Conservation (phyloP, 140 eudicot species). For the Stevia rebaudiana region DNA sequence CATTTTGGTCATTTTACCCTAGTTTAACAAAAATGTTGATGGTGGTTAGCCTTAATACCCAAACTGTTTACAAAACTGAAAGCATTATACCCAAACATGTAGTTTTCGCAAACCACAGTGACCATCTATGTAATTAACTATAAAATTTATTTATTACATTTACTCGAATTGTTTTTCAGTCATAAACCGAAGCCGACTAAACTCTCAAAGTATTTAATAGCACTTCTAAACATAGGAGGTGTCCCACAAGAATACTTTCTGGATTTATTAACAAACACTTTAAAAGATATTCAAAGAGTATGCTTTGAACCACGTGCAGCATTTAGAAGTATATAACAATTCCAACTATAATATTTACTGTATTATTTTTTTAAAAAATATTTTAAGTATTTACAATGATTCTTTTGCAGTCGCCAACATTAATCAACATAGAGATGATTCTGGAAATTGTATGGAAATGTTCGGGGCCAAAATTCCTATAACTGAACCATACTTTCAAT, state of each 20-base stretch:
- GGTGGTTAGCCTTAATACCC: too few relatives aligned
- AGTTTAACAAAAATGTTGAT: too few relatives aligned
- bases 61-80: too few relatives aligned
- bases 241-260: slow-evolving; percentile 52
- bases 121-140: too few relatives aligned
- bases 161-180: slow-evolving; percentile 33
- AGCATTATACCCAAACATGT: too few relatives aligned
- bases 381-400: slow-evolving; percentile 65
- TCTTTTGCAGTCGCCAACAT: slow-evolving; percentile 55
- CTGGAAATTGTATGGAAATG: slow-evolving; percentile 50
- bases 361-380: too few relatives aligned
- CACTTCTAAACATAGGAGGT: slow-evolving; percentile 71
- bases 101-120: too few relatives aligned
- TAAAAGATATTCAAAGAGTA: slow-evolving; percentile 44
- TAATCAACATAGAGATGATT: slow-evolving; percentile 45
- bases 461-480: slow-evolving; percentile 61
- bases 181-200: slow-evolving; percentile 40
- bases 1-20: too few relatives aligned
- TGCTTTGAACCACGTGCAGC: slow-evolving; percentile 53
- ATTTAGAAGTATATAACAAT: slow-evolving; percentile 67
- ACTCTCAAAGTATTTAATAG: slow-evolving; percentile 56
- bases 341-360: too few relatives aligned
- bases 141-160: too few relatives aligned
- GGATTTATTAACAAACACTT: slow-evolving; percentile 31
- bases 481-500: slow-evolving; percentile 58